Base-by-base conservation (phyloP, 257 asterid species). In the Salvia splendens region DNA sequence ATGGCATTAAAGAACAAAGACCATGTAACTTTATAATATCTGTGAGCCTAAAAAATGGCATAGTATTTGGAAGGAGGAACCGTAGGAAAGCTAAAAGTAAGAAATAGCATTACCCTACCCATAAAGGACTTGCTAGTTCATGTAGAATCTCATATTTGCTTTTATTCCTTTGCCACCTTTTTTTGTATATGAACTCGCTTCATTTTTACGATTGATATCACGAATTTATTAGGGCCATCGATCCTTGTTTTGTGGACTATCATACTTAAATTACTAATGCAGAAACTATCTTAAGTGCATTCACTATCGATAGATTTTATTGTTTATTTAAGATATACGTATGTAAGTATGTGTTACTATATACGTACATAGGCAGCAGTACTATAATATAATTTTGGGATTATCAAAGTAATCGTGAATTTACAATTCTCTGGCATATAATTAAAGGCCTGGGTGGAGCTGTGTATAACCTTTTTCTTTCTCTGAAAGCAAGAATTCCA, bases 141-240 rank as follows among this genome's bases (percentile, higher is more conserved):
- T 20, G 60, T 58, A 47, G 67, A 69, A 69, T 69, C 60, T 46
- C 16, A 16, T 9, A 57, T 32, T 46, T 69, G 51, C 74, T 46
- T 69, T 69, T 59, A 12, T 32, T 68, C n/a, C 30, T 41, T 24
- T 15, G 50, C 58, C 56, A 53, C 54, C 54, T 52, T 42, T 47
- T 47, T 45, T 7, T 24, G 30, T 40, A 20, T 45, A 56, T 32
- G 8, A 45, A 45, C 14, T 56, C 28, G 52, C 12, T n/a, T 66
- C 52, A 15, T 11, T 57, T 32, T 24, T 45, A 45, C 17, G 54
- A 24, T 24, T 24, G 30, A 24, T 24, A 1, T 24, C 30, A 24
- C 30, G 30, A 24, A 24, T 1, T 24, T 24, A 17, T 17, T 24
- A 24, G 30, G 30, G 30, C 30, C 30, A 24, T 24, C 30, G 30